phyloP scores from a whole-genome alignment of 441 rosid species.

The Isatis lusitanica region DNA sequence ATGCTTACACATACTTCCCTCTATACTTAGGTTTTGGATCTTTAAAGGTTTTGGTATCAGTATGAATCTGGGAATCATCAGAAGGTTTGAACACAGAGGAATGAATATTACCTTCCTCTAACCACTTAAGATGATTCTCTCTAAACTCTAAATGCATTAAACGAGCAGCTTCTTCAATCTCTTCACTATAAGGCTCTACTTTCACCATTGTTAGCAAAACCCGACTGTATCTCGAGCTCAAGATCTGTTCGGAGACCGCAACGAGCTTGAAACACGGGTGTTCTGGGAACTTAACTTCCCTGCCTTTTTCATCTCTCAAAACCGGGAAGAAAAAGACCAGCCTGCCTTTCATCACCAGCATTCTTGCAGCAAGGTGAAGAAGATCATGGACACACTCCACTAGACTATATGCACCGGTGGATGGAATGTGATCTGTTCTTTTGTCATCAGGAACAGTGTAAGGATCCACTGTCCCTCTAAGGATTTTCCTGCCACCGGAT shows the following conservation, averaged over 20 bases:
- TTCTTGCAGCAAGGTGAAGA: slow-evolving; percentile 81
- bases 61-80: slow-evolving; percentile 44
- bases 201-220: slow-evolving; percentile 90
- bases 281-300: slow-evolving; percentile 56
- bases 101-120: slow-evolving; percentile 90
- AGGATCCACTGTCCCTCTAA: slow-evolving; percentile 78
- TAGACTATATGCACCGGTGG: slow-evolving; percentile 85
- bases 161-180: slow-evolving; percentile 65
- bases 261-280: slow-evolving; percentile 79
- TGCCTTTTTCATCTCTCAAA: slow-evolving; percentile 58
- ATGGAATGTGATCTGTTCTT: slow-evolving; percentile 85
- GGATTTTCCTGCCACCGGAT: slow-evolving; percentile 91
- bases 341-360: slow-evolving; percentile 88
- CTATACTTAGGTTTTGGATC: slow-evolving; percentile 79
- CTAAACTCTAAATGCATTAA: slow-evolving; percentile 74
- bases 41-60: slow-evolving; percentile 52
- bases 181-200: slow-evolving; percentile 55
- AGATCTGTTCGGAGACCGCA: slow-evolving; percentile 83
- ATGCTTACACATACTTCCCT: slow-evolving; percentile 73
- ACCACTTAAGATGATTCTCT: slow-evolving; percentile 87
- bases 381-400: slow-evolving; percentile 90
- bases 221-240: slow-evolving; percentile 82
- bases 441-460: slow-evolving; percentile 90
- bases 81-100: slow-evolving; percentile 75
- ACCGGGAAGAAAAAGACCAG: slow-evolving; percentile 90